Evolutionary conservation across 2,329 filamentous ascomycete genomes (phyloP).

Genomic region (Trichophyton mentagrophytes): DNA sequence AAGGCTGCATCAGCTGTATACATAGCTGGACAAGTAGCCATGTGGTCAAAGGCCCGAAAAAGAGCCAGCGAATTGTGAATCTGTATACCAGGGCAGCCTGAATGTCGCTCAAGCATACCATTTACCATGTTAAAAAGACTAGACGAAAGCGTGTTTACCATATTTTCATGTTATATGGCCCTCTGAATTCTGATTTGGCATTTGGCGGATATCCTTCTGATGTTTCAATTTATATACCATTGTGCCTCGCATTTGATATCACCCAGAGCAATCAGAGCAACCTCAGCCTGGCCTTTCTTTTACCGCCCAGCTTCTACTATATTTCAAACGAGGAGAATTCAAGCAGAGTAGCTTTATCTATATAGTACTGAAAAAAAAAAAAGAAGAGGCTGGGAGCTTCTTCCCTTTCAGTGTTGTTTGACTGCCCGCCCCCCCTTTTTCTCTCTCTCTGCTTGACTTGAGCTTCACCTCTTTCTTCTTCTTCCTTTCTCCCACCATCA

Average conservation of each 20-base stretch:
- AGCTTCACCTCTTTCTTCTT: neutral
- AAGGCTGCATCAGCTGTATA: slow-evolving; percentile 20
- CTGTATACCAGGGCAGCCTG: slow-evolving; percentile 16
- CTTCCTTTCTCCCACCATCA: neutral
- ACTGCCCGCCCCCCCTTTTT: neutral
- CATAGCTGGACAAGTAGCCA: slow-evolving; percentile 33
- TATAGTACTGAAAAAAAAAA: neutral
- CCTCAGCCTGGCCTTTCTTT: no score
- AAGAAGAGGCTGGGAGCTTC: neutral
- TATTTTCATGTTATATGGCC: no score
- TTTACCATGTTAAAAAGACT: neutral
- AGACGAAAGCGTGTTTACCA: neutral
- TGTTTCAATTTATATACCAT: no score
- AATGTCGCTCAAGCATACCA: neutral
- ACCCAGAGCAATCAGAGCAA: no score
- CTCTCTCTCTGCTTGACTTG: neutral
- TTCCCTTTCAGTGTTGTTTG: neutral
- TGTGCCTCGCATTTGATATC: no score
- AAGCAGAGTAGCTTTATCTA: no score
- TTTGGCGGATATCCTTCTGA: no score
- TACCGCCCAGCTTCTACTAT: no score
- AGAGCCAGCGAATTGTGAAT: slow-evolving; percentile 35
- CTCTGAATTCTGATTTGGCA: no score
- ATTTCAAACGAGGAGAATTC: no score
- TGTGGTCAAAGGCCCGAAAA: slow-evolving; percentile 35